A percentile compares a stretch with the other conserved stretches of the same genome.
Evolutionary conservation across 208 protist genomes (phyloP).

Genomic region (Crithidia fasciculata): DNA sequence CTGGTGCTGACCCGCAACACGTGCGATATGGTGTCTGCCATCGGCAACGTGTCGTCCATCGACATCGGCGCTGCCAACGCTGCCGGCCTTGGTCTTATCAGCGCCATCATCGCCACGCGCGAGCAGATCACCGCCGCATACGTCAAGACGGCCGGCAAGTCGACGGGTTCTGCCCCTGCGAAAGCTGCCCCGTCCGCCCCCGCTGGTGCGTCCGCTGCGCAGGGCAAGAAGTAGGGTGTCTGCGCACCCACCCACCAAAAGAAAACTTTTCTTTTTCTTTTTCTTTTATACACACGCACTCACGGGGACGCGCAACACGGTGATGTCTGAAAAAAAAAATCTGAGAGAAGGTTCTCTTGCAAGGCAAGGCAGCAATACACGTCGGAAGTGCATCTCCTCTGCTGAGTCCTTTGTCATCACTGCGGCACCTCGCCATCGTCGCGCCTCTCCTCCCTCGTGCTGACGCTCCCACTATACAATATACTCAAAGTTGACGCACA

Average conservation of each 20-base stretch:
- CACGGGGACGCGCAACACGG: neutral
- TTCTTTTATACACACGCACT: too few species aligned
- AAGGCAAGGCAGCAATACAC: too few species aligned
- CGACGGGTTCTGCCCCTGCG: slow-evolving; percentile 6
- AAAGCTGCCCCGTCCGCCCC: neutral
- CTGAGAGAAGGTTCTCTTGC: too few species aligned
- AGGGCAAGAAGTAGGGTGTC: slow-evolving; percentile 19
- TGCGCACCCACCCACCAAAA: neutral
- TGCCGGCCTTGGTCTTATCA: slow-evolving; percentile 67
- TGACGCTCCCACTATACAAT: too few species aligned
- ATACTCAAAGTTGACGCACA: too few species aligned
- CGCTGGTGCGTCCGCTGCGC: neutral
- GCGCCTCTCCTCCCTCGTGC: too few species aligned
- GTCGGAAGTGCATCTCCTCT: too few species aligned
- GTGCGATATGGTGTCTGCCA: slow-evolving; percentile 74
- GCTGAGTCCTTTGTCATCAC: too few species aligned
- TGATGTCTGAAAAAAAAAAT: neutral
- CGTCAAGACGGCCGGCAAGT: slow-evolving; percentile 20
- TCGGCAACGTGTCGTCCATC: slow-evolving; percentile 53
- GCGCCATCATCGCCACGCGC: slow-evolving; percentile 60
- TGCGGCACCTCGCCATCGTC: too few species aligned
- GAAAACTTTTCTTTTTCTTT: neutral
- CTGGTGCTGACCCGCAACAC: slow-evolving; percentile 66
- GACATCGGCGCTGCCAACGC: slow-evolving; percentile 50
- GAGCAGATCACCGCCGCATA: slow-evolving; percentile 55